Evolutionary conservation across 2,329 filamentous ascomycete species (phyloP).

Genomic region (Verruconis gallopava): DNA sequence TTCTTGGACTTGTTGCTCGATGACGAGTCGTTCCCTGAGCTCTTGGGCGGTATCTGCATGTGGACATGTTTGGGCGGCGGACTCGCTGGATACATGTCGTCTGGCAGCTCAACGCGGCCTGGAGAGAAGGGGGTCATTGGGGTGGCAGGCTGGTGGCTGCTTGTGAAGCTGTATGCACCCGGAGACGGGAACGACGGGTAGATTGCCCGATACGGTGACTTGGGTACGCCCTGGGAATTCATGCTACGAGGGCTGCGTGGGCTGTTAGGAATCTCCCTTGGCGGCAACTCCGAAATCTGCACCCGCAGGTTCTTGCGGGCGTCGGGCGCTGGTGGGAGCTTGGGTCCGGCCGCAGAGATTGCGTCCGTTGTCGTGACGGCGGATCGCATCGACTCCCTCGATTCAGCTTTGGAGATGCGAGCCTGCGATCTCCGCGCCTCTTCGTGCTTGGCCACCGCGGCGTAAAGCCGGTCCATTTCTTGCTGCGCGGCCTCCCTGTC

Average conservation of each 20-base stretch:
- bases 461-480: slow-evolving; percentile 84
- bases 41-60: slow-evolving; percentile 7
- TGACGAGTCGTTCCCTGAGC: background rate
- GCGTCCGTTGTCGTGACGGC: background rate
- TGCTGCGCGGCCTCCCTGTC: slow-evolving; percentile 55
- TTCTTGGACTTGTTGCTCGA: slow-evolving; percentile 24
- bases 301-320: slow-evolving; percentile 13
- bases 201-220: slow-evolving; percentile 27
- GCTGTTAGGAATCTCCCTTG: background rate
- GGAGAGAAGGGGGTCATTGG: slow-evolving; percentile 5
- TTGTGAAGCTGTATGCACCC: slow-evolving; percentile 1
- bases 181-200: slow-evolving; percentile 26
- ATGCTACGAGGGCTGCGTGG: background rate
- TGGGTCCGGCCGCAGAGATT: no score
- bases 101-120: slow-evolving; percentile 5
- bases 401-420: background rate
- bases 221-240: slow-evolving; percentile 1
- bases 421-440: slow-evolving; percentile 23
- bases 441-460: slow-evolving; percentile 83
- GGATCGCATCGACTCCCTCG: background rate
- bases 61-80: slow-evolving; percentile 5
- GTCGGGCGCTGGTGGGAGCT: slow-evolving; percentile 11
- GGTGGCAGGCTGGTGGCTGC: background rate
- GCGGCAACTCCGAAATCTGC: slow-evolving; percentile 14
- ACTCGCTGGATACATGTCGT: slow-evolving; percentile 10